Base-by-base conservation (phyloP, 2,329 filamentous ascomycete species). In the Mariannaea sp. region DNA sequence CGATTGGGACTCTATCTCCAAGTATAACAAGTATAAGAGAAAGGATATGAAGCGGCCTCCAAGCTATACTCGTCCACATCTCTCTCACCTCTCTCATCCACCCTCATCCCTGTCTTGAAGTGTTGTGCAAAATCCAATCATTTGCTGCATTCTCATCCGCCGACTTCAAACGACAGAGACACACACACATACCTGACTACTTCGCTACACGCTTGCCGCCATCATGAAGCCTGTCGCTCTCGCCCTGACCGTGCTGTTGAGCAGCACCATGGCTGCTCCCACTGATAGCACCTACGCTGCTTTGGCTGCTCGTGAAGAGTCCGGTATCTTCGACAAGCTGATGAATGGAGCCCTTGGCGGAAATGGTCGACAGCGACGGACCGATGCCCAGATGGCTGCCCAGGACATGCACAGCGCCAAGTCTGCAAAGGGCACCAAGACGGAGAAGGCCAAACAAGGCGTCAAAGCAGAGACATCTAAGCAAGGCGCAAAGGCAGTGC, bases 181-280 rank as follows among this genome's bases (percentile, higher is more conserved):
- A n/a, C n/a, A 20, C 35, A 38, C 16, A 16, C 3, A 7, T 20
- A 10, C 14, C 16, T 30, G 16, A 48, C 13, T 17, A 27, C 19
- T 29, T 48, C 26, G 26, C 36, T 46, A 14, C 35, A 30, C 36
- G 32, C 38, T 36, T 26, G 35, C 24, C 32, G 13, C 10, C 39
- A 60, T 54, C 17, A 60, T 60, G 58, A 60, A 60, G 50, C 35
- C 56, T 7, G n/a, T 48, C 26, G 38, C 47, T 10, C 12, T 55
- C 35, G 44, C 36, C 35, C 47, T 59, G 32, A 55, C 54, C 14
- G 16, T 57, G 3, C 39, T 41, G n/a, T 24, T 41, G n/a, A 27
- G 39, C 22, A 41, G 12, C n/a, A 41, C 22, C 16, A 19, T 57
- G 22, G 51, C 51, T 22, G 50, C 51, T 16, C 47, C 52, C 4